Conservation (phyloP, 2,329 filamentous ascomycete species). For the Apiospora arundinis region DNA sequence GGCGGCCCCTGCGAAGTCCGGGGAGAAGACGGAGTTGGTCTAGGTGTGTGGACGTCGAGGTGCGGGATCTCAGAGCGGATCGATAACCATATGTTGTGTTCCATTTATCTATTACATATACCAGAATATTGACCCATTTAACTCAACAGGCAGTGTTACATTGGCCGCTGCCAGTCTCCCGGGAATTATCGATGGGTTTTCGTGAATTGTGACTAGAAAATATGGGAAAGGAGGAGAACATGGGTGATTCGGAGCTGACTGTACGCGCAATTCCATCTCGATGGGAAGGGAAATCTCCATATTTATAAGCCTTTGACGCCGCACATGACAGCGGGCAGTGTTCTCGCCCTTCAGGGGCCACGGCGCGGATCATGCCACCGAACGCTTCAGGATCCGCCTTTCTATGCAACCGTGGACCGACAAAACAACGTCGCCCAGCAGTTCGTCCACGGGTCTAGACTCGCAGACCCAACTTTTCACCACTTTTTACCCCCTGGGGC, state of each 20-base stretch:
- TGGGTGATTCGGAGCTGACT: not conserved
- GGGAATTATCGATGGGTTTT: not conserved
- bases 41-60: not conserved
- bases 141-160: not conserved
- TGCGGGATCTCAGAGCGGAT: not conserved
- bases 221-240: not conserved
- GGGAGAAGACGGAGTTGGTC: not conserved
- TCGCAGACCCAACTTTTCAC: not conserved
- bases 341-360: conserved; percentile 4
- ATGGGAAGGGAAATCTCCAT: not conserved
- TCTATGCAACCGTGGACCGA: conserved; percentile 7
- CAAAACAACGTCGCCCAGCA: conserved; percentile 7
- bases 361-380: not conserved
- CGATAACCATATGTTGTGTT: not conserved
- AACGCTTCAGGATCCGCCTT: not conserved
- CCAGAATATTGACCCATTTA: not conserved
- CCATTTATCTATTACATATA: not conserved
- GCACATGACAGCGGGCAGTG: not conserved
- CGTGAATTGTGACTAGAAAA: not conserved
- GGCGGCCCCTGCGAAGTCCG: not conserved
- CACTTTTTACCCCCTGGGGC: conserved; percentile 6
- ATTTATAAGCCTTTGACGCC: not conserved
- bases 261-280: not conserved
- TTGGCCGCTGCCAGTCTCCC: not conserved
- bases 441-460: conserved; percentile 2